These are phyloP conservation scores for Fraxinus americana DNA, from an alignment of 257 asterid species.

Conservation along the genomic window DNA sequence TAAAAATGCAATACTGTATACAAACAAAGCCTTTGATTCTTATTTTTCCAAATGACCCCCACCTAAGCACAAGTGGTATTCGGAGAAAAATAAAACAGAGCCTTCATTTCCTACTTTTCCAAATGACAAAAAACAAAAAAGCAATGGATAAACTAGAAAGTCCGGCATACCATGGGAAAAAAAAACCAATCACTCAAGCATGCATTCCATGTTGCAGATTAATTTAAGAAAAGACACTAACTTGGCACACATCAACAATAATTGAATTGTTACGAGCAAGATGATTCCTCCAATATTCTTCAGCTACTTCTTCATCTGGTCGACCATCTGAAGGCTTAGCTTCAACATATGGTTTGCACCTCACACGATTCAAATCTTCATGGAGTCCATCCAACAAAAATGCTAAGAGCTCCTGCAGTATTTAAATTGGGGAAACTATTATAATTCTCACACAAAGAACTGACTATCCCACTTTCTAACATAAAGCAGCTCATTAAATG, in stretches of 20 bases:
- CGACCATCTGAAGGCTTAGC: constrained; percentile 83
- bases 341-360: constrained; percentile 86
- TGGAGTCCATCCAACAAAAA: constrained; percentile 96
- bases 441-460: neutral
- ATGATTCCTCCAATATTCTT: constrained; percentile 92
- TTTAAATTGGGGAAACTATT: constrained; percentile 28
- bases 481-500: neutral
- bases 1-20: constrained; percentile 1
- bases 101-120: neutral
- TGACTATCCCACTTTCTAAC: constrained; percentile 25
- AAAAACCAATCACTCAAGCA: neutral
- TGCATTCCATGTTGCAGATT: constrained; percentile 2
- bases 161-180: neutral
- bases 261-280: constrained; percentile 95
- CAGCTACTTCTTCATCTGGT: constrained; percentile 87
- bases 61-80: neutral
- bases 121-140: neutral
- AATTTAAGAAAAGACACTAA: constrained; percentile 33
- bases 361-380: constrained; percentile 97
- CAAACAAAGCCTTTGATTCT: neutral
- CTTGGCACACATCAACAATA: constrained; percentile 95
- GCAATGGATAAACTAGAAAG: constrained; percentile 10
- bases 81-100: too few relatives aligned
- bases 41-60: constrained; percentile 9
- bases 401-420: constrained; percentile 82